Evolutionary conservation across 2,329 filamentous ascomycete genomes (phyloP).

Genomic region (Mycosphaerelloides madeirae): DNA sequence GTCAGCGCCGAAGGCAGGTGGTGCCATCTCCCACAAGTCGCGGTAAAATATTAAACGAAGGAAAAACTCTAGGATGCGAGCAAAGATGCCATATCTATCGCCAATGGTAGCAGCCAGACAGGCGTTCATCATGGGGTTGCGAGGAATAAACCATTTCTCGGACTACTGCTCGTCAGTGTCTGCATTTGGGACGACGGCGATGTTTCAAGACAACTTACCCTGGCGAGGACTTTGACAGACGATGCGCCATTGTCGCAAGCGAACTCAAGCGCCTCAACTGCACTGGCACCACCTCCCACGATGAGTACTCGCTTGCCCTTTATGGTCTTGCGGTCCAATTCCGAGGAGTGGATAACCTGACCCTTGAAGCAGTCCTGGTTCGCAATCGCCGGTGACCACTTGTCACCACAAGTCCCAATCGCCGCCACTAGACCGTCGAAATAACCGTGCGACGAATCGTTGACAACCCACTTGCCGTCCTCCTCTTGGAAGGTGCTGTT

Average conservation of each 20-base stretch:
- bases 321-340: conserved; percentile 66
- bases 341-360: conserved; percentile 73
- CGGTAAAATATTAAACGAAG: conserved; percentile 77
- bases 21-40: conserved; percentile 69
- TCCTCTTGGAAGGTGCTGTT: conserved; percentile 65
- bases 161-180: conserved; percentile 34
- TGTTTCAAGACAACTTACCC: conserved; percentile 2
- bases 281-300: conserved; percentile 75
- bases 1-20: conserved; percentile 49
- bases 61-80: conserved; percentile 71
- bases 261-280: conserved; percentile 78
- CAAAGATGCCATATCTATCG: conserved; percentile 64
- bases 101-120: conserved; percentile 73
- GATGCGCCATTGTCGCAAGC: conserved; percentile 61
- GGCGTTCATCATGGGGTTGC: conserved; percentile 68
- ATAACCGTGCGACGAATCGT: conserved; percentile 61
- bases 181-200: background rate
- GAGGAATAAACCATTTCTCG: conserved; percentile 45
- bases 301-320: conserved; percentile 71
- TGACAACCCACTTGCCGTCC: conserved; percentile 70
- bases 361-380: conserved; percentile 51
- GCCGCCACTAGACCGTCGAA: conserved; percentile 78
- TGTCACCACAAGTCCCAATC: conserved; percentile 72
- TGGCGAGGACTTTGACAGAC: conserved; percentile 61
- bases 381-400: conserved; percentile 57